Base-by-base conservation (phyloP, 441 rosid species). In the Omphalea diandra region DNA sequence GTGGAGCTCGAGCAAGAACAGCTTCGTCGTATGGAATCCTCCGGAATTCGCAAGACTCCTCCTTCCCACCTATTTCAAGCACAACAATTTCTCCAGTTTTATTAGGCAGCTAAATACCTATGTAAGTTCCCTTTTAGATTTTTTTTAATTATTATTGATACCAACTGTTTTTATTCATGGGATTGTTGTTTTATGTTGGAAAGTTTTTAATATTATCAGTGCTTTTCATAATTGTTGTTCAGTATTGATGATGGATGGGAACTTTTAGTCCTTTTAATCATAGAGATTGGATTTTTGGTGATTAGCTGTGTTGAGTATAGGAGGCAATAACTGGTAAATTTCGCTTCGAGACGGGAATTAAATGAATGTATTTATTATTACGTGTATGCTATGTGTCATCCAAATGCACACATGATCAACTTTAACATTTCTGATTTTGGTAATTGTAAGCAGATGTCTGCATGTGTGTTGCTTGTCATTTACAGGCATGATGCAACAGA, bases 11-110 rank as follows among this genome's bases (percentile, higher is more conserved):
- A 52, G 60, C 82, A 81, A 80, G 55, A 80, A 75, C 68, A 92
- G 98, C 81, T 92, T 92, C 80, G 85, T 92, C 36, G 97, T 92
- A 5, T 92, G 97, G 97, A 88, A 90, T 46, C 97, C 88, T 11
- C 90, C 91, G 1, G 97, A 92, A 64, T 90, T 92, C 73, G 87
- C 90, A 11, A 82, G 89, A 49, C 31, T 87, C 49, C 87, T 92
- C 56, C 91, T 92, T 27, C 97, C 97, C 3, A 72, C 88, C 9
- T 92, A 79, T 78, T 92, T 91, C 90, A 91, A 91, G 80, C 97
- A 91, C 83, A 91, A 87, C 63, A 91, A 91, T 75, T 91, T 91
- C 87, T 90, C 97, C 63, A 90, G 96, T 79, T 92, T 92, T 76
- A 90, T 92, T 69, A 81, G 96, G 46, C 96, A 91, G 77, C 86